Conservation (phyloP, 2,329 filamentous ascomycete species). For the Graphium sp. region DNA sequence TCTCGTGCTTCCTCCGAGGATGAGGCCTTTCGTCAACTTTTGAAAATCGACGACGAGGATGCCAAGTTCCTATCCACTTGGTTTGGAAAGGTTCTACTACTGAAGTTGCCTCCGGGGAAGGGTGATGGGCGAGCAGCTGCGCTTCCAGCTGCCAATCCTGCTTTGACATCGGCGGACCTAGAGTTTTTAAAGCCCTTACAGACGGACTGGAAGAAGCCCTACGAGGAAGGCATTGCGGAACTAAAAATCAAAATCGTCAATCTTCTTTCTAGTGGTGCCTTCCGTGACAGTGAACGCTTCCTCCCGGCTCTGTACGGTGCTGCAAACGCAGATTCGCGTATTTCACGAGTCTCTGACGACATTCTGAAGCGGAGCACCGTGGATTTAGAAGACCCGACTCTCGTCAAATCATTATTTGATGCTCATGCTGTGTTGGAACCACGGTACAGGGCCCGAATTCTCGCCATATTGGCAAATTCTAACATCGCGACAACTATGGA, state of each 20-base stretch:
- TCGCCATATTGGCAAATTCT: constrained; percentile 64
- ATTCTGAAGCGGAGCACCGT: constrained; percentile 66
- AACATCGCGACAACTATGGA: constrained; percentile 54
- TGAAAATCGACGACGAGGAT: constrained; percentile 55
- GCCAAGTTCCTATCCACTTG: constrained; percentile 56
- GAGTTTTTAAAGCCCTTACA: constrained; percentile 54
- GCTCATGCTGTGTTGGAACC: constrained; percentile 60
- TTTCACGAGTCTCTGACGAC: constrained; percentile 76
- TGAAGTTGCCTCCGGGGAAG: constrained; percentile 23
- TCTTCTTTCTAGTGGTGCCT: constrained; percentile 72
- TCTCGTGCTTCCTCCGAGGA: constrained; percentile 68
- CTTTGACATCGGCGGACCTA: constrained; percentile 48
- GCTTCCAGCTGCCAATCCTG: constrained; percentile 12
- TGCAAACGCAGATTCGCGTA: constrained; percentile 63
- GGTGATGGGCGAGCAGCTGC: constrained; percentile 5
- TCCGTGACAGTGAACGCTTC: constrained; percentile 69
- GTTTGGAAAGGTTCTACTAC: constrained; percentile 62
- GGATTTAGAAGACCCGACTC: constrained; percentile 49
- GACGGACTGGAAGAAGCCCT: constrained; percentile 7
- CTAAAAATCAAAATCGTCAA: constrained; percentile 42
- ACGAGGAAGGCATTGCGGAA: constrained; percentile 15
- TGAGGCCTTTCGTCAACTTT: constrained; percentile 40
- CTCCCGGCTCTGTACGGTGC: constrained; percentile 71
- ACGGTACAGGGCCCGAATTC: constrained; percentile 60
- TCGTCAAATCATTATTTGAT: constrained; percentile 51